Conservation (phyloP, 305 asterid species). For the Solanum aculeatissimum region DNA sequence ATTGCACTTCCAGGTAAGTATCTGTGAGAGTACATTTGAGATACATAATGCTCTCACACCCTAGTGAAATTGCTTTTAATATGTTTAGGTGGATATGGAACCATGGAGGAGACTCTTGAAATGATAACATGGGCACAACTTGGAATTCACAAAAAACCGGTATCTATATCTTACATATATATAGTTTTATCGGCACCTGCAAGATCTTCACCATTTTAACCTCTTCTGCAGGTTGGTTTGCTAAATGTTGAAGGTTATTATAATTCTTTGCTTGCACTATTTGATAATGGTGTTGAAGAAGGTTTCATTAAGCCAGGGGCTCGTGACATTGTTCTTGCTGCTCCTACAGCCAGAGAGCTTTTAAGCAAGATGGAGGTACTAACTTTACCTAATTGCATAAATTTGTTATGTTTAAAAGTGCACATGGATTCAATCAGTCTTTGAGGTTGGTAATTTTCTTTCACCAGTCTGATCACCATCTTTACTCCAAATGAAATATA, state of each 20-base stretch:
- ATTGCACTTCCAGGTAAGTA: conserved; percentile 89
- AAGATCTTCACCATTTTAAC: neutral
- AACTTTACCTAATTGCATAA: neutral
- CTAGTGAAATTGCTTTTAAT: neutral
- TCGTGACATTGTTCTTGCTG: conserved; percentile 77
- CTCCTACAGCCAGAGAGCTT: conserved; percentile 75
- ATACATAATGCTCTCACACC: neutral
- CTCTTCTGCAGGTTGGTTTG: conserved; percentile 69
- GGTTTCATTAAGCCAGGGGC: conserved; percentile 94
- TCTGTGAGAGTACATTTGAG: neutral
- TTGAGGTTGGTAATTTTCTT: neutral
- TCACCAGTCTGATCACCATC: neutral
- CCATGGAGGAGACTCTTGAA: conserved; percentile 93
- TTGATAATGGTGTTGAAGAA: conserved; percentile 94
- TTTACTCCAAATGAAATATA: neutral
- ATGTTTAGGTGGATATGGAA: conserved; percentile 87
- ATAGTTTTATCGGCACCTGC: neutral
- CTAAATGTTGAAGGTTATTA: conserved; percentile 93
- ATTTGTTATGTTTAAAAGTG: neutral
- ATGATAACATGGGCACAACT: conserved; percentile 99
- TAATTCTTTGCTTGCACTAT: conserved; percentile 61
- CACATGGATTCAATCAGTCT: neutral
- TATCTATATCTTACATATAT: conserved; percentile 12
- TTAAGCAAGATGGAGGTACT: conserved; percentile 82
- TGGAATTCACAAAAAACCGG: conserved; percentile 94